These are phyloP conservation scores for Penicillium freii DNA, from an alignment of 2,329 filamentous ascomycete species.

Conservation along the genomic window DNA sequence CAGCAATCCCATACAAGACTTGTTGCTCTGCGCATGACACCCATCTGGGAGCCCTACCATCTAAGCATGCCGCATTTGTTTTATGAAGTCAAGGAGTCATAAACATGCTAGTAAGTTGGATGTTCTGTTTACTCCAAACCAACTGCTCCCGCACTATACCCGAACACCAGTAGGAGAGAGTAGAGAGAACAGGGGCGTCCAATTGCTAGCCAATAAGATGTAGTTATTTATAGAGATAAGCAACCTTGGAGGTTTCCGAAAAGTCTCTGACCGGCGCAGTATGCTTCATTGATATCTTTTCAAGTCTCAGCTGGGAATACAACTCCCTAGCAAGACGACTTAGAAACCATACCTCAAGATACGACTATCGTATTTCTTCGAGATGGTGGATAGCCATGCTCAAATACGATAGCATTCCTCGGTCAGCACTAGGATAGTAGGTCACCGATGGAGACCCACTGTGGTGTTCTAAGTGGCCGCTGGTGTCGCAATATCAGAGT, in stretches of 20 bases:
- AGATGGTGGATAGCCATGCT: not conserved
- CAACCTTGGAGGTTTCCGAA: not conserved
- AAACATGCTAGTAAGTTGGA: not conserved
- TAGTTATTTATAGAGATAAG: not conserved
- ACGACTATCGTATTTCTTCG: not conserved
- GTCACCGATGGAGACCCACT: not conserved
- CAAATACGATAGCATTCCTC: not conserved
- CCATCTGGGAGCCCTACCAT: not conserved
- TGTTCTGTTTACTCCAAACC: not conserved
- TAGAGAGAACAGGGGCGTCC: not conserved
- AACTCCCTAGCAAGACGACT: not conserved
- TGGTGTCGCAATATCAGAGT: conserved; percentile 14
- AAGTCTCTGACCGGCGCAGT: not conserved
- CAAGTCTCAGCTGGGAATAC: not conserved
- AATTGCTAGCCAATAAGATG: not conserved
- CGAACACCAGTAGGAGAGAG: not conserved
- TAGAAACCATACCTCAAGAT: not conserved
- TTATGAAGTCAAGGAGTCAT: not conserved
- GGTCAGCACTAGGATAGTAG: not conserved
- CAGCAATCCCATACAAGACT: too few species aligned
- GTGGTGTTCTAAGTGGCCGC: conserved; percentile 6
- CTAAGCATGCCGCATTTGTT: not conserved
- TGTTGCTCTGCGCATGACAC: not conserved
- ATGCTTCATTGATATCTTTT: not conserved
- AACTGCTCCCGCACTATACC: not conserved